Evolutionary conservation across 2,329 filamentous ascomycete species (phyloP).

Genomic region (Teratosphaeria zuluensis): DNA sequence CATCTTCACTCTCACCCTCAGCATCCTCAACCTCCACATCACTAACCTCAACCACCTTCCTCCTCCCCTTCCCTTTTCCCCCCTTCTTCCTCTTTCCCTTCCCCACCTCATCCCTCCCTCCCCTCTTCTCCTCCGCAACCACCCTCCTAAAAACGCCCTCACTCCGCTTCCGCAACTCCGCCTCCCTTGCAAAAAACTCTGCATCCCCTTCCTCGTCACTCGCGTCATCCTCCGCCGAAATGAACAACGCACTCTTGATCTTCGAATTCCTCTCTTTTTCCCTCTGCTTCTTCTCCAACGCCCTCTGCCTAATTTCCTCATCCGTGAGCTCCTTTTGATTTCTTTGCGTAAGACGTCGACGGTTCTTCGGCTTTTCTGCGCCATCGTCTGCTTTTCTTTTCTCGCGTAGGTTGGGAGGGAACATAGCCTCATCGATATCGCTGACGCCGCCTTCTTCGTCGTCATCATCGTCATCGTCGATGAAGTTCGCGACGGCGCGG

Average conservation of each 20-base stretch:
- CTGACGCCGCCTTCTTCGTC: constrained; percentile 6
- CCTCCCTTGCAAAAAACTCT: constrained; percentile 71
- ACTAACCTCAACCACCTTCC: constrained; percentile 11
- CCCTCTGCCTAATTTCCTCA: constrained; percentile 49
- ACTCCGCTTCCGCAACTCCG: constrained; percentile 51
- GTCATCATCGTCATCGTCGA: constrained; percentile 44
- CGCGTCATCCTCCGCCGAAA: constrained; percentile 80
- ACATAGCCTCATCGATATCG: constrained; percentile 17
- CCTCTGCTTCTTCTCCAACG: constrained; percentile 52
- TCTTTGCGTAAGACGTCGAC: constrained; percentile 45
- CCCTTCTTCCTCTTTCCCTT: constrained; percentile 17
- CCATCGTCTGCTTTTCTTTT: constrained; percentile 11
- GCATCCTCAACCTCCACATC: constrained; percentile 10
- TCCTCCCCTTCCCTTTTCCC: constrained; percentile 22
- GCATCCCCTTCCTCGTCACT: constrained; percentile 64
- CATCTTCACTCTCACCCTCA: constrained; percentile 8
- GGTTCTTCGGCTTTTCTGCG: constrained; percentile 48
- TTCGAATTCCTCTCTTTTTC: constrained; percentile 67
- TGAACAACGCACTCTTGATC: constrained; percentile 76
- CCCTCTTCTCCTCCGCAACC: constrained; percentile 26
- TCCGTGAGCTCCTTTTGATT: constrained; percentile 52
- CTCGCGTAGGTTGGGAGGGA: constrained; percentile 23
- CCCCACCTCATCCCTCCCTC: constrained; percentile 3
- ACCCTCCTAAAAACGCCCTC: constrained; percentile 41
- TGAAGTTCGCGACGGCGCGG: constrained; percentile 46